Percentiles rank a stretch among this genome's conserved stretches.
Evolutionary conservation across 768 basidiomycete species (phyloP).

Genomic region (Psilocybe cubensis): DNA sequence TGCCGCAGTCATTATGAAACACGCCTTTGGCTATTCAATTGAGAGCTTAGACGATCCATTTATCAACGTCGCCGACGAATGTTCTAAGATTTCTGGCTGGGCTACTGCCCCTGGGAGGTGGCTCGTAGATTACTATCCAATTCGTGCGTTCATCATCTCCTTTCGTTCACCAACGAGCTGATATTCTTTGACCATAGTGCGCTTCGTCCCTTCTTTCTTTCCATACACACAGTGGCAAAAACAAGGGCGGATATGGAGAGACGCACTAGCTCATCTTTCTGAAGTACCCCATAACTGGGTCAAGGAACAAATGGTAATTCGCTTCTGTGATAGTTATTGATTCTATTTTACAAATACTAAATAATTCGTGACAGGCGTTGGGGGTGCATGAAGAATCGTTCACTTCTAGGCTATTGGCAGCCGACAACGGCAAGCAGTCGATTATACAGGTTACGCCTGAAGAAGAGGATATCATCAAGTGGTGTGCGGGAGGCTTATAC

Average conservation of each 20-base stretch:
- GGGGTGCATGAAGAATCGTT: slow-evolving; percentile 40
- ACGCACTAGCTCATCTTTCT: slow-evolving; percentile 37
- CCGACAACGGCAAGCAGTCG: slow-evolving; percentile 15
- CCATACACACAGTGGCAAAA: slow-evolving; percentile 54
- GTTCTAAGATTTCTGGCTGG: slow-evolving; percentile 42
- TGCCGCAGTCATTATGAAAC: slow-evolving; percentile 43
- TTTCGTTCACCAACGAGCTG: not conserved
- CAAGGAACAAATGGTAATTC: slow-evolving; percentile 43
- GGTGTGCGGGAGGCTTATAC: slow-evolving; percentile 53
- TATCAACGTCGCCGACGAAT: slow-evolving; percentile 41
- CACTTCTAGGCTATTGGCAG: slow-evolving; percentile 40
- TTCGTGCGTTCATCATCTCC: slow-evolving; percentile 28
- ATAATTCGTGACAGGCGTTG: slow-evolving; percentile 31
- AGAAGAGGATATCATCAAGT: slow-evolving; percentile 50
- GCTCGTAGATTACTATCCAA: slow-evolving; percentile 47
- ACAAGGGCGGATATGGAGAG: slow-evolving; percentile 44
- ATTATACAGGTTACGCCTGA: slow-evolving; percentile 23
- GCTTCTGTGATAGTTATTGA: slow-evolving; percentile 1
- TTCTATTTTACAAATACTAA: not conserved
- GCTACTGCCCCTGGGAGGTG: slow-evolving; percentile 44
- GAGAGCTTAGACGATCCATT: slow-evolving; percentile 37
- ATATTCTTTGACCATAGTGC: slow-evolving; percentile 36
- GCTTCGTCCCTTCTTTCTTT: slow-evolving; percentile 52
- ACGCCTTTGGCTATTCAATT: slow-evolving; percentile 46
- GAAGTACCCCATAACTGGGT: slow-evolving; percentile 47